Evolutionary conservation across 2,329 filamentous ascomycete species (phyloP).

Genomic region (Laburnicola sp.): DNA sequence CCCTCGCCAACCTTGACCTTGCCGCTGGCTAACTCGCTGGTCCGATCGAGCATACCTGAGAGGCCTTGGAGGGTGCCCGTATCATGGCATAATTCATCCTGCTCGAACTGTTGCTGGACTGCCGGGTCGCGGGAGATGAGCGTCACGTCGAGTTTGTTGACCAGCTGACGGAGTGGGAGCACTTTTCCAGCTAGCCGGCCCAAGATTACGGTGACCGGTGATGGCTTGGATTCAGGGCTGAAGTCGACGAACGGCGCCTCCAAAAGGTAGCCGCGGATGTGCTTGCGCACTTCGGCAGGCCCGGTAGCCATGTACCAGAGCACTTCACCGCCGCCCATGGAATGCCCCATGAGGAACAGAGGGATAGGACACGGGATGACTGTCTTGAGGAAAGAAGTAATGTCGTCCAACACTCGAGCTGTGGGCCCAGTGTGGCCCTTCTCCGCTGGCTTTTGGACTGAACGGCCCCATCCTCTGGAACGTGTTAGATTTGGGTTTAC

Average conservation of each 20-base stretch:
- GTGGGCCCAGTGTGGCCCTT: slow-evolving; percentile 76
- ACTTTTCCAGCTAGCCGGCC: slow-evolving; percentile 70
- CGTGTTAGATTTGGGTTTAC: slow-evolving; percentile 13
- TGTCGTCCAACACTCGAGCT: slow-evolving; percentile 70
- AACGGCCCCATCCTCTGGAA: slow-evolving; percentile 77
- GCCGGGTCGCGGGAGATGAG: slow-evolving; percentile 69
- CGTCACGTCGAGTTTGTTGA: slow-evolving; percentile 65
- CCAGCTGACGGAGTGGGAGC: slow-evolving; percentile 68
- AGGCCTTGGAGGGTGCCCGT: slow-evolving; percentile 84
- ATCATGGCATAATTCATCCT: slow-evolving; percentile 76
- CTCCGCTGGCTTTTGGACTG: slow-evolving; percentile 63
- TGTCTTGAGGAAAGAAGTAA: slow-evolving; percentile 71
- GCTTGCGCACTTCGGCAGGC: slow-evolving; percentile 56
- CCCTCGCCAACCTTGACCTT: slow-evolving; percentile 51
- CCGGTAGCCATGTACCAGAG: slow-evolving; percentile 61
- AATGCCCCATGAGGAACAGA: slow-evolving; percentile 85
- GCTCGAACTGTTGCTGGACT: slow-evolving; percentile 62
- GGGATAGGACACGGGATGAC: slow-evolving; percentile 61
- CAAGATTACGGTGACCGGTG: slow-evolving; percentile 62
- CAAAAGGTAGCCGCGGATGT: slow-evolving; percentile 72
- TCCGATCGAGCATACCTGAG: slow-evolving; percentile 75
- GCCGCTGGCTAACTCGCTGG: slow-evolving; percentile 61
- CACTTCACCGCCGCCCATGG: slow-evolving; percentile 83
- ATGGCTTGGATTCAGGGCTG: slow-evolving; percentile 66
- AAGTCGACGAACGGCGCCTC: slow-evolving; percentile 81